phyloP scores from a whole-genome alignment of 2,329 filamentous ascomycete genomes.

The Calonectria hongkongensis region DNA sequence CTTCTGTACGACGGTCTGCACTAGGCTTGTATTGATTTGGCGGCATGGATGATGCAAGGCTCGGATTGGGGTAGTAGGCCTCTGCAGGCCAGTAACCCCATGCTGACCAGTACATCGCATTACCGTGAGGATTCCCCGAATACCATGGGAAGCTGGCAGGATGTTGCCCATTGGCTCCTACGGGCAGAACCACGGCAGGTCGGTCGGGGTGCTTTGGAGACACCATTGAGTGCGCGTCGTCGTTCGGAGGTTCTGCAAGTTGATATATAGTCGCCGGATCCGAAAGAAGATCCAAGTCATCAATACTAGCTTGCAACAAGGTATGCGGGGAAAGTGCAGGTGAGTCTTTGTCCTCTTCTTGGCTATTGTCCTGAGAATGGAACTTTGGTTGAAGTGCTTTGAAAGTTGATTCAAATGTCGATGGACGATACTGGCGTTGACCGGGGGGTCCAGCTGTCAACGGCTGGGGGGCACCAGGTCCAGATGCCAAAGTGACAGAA shows the following conservation, averaged over 20 bases:
- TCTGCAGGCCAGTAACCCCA: slow-evolving; percentile 37
- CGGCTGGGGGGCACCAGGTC: slow-evolving; percentile 68
- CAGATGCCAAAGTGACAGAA: slow-evolving; percentile 55
- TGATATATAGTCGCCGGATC: slow-evolving; percentile 36
- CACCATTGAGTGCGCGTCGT: slow-evolving; percentile 14
- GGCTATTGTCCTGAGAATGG: slow-evolving; percentile 47
- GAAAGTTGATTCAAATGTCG: slow-evolving; percentile 63
- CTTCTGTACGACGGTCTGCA: slow-evolving; percentile 49
- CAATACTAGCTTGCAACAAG: slow-evolving; percentile 50
- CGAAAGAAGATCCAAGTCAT: slow-evolving; percentile 41
- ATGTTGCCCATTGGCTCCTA: slow-evolving; percentile 22
- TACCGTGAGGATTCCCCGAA: not conserved
- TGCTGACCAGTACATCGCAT: slow-evolving; percentile 18
- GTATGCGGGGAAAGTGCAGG: slow-evolving; percentile 50
- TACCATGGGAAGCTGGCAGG: slow-evolving; percentile 7
- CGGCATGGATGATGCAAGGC: slow-evolving; percentile 22
- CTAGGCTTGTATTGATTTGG: slow-evolving; percentile 41
- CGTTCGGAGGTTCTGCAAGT: slow-evolving; percentile 26
- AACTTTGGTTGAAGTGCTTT: slow-evolving; percentile 58
- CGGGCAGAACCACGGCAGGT: slow-evolving; percentile 25
- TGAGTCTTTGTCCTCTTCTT: slow-evolving; percentile 53
- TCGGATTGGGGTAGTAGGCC: slow-evolving; percentile 32
- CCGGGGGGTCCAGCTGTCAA: slow-evolving; percentile 74
- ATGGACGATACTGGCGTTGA: slow-evolving; percentile 69
- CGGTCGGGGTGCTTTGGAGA: slow-evolving; percentile 5